Evolutionary conservation across 345 rosid species (phyloP).

Genomic region (Adansonia digitata): DNA sequence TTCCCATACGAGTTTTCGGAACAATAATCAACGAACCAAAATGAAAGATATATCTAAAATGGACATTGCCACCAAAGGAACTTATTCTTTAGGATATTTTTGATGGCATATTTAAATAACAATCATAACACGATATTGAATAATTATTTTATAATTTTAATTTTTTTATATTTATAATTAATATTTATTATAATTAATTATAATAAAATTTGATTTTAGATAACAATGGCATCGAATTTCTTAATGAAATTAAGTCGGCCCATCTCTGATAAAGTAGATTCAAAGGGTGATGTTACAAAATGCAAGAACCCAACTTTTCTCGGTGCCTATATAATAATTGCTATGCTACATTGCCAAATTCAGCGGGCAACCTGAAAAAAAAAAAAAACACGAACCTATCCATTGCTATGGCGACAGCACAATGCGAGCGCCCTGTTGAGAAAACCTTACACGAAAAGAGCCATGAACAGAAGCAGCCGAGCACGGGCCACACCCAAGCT

Average conservation of each 20-base stretch:
- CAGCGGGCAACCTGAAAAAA: neutral
- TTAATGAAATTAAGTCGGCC: neutral
- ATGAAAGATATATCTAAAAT: neutral
- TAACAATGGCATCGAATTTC: neutral
- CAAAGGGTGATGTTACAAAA: slow-evolving; percentile 2
- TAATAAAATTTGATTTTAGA: no score
- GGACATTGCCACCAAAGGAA: slow-evolving; percentile 1
- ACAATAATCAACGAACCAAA: neutral
- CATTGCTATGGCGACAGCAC: neutral
- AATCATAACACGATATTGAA: no score
- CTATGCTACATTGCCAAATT: neutral
- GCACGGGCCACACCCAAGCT: neutral
- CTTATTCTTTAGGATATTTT: neutral
- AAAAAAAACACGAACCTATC: neutral
- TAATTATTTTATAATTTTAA: no score
- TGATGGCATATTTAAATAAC: no score
- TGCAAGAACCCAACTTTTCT: neutral
- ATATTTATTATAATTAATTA: no score
- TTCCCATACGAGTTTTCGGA: neutral
- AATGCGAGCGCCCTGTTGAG: neutral
- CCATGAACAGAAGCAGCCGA: neutral
- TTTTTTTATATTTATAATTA: no score
- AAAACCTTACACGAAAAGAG: neutral
- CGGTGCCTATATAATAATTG: neutral
- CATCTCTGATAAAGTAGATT: neutral